Conservation (phyloP, 2,329 filamentous ascomycete genomes). For the Penicillium sp. region DNA sequence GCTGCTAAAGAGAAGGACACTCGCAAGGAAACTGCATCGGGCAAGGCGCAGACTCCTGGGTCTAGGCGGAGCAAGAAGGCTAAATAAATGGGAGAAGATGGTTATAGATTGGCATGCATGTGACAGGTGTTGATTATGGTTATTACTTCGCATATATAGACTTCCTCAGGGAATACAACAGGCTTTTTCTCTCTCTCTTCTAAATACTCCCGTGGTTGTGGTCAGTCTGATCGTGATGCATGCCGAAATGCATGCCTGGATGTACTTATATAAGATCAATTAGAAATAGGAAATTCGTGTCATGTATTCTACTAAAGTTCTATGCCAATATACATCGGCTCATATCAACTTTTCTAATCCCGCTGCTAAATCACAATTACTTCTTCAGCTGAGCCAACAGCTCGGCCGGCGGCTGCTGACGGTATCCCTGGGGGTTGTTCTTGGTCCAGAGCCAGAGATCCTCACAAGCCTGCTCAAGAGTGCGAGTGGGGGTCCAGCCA, state of each 20-base stretch:
- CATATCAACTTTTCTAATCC: background rate
- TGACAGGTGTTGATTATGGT: background rate
- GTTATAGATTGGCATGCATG: background rate
- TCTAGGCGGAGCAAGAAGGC: conserved; percentile 43
- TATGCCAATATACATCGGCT: conserved; percentile 14
- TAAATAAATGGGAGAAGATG: conserved; percentile 15
- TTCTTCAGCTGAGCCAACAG: conserved; percentile 61
- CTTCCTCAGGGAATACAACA: background rate
- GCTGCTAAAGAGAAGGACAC: conserved; percentile 23
- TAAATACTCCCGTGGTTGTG: background rate
- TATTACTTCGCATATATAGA: background rate
- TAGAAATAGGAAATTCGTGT: conserved; percentile 38
- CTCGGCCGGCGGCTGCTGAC: conserved; percentile 82
- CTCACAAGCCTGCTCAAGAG: conserved; percentile 87
- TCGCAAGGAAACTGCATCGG: conserved; percentile 19
- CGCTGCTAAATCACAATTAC: conserved; percentile 16
- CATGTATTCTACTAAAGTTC: conserved; percentile 30
- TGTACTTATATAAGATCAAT: background rate
- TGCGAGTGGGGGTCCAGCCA: conserved; percentile 85
- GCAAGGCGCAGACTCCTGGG: conserved; percentile 35
- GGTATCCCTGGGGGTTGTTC: conserved; percentile 95
- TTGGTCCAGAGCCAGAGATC: conserved; percentile 96
- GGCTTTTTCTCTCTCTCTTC: background rate
- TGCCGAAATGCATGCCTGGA: background rate
- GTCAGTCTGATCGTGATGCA: background rate